These are phyloP conservation scores for Aegilops bicornis DNA, from an alignment of 176 grass and related monocot species.

Conservation along the genomic window DNA sequence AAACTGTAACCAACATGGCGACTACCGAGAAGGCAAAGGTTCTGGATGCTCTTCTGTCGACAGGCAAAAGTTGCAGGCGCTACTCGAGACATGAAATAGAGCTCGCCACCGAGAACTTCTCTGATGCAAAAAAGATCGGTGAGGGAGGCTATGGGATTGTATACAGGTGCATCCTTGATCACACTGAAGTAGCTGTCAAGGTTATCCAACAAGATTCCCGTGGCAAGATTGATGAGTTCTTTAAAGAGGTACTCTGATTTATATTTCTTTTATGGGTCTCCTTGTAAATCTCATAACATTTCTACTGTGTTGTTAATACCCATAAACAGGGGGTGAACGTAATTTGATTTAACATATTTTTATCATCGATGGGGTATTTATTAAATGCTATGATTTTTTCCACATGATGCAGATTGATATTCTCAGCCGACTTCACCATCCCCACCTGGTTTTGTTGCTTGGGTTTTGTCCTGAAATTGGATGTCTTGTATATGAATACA, in stretches of 20 bases:
- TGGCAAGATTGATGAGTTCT: slow-evolving; percentile 77
- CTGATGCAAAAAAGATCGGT: slow-evolving; percentile 86
- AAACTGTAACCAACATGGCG: slow-evolving; percentile 40
- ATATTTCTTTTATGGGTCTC: neutral
- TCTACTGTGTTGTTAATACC: neutral
- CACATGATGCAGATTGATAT: slow-evolving; percentile 64
- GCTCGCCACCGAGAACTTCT: slow-evolving; percentile 83
- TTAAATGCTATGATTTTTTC: slow-evolving; percentile 10
- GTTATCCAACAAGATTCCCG: slow-evolving; percentile 77
- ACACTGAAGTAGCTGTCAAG: slow-evolving; percentile 91
- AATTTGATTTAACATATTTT: neutral
- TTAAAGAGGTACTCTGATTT: slow-evolving; percentile 63
- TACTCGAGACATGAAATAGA: slow-evolving; percentile 91
- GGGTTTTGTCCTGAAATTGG: slow-evolving; percentile 83
- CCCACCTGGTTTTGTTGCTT: slow-evolving; percentile 73
- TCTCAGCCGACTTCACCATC: slow-evolving; percentile 80
- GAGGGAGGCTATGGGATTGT: slow-evolving; percentile 91
- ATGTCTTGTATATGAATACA: slow-evolving; percentile 86
- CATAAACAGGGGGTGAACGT: neutral
- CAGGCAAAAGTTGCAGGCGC: slow-evolving; percentile 68
- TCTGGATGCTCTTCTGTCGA: slow-evolving; percentile 50
- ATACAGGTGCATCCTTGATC: slow-evolving; percentile 91
- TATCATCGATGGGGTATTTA: neutral
- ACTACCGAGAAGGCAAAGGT: slow-evolving; percentile 48
- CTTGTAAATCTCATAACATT: neutral